phyloP scores from a whole-genome alignment of 345 rosid species.

The Acer campestre region DNA sequence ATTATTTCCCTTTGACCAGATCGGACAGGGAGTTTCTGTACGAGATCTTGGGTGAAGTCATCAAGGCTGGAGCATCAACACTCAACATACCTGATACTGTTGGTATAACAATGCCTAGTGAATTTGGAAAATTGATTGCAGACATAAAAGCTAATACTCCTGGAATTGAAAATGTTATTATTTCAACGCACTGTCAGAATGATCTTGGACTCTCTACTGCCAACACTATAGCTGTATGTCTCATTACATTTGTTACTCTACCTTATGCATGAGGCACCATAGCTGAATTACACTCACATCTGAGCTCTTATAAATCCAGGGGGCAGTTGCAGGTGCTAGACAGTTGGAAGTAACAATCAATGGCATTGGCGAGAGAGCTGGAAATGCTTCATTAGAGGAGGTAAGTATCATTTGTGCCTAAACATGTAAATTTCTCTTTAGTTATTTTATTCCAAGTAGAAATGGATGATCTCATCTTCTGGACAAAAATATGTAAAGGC shows the following conservation, averaged over 20 bases:
- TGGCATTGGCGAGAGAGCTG: conserved; percentile 99
- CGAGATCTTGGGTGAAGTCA: conserved; percentile 84
- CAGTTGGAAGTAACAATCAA: conserved; percentile 94
- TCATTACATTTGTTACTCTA: neutral
- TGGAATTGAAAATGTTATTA: conserved; percentile 81
- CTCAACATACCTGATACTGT: conserved; percentile 96
- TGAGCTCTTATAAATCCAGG: conserved; percentile 48
- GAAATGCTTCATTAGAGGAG: conserved; percentile 99
- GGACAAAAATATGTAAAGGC: neutral
- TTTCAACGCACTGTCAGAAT: conserved; percentile 97
- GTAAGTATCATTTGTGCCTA: conserved; percentile 31
- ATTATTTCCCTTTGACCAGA: conserved; percentile 35
- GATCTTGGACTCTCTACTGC: conserved; percentile 99
- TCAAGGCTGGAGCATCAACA: conserved; percentile 96
- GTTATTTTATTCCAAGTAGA: neutral
- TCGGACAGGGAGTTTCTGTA: conserved; percentile 85
- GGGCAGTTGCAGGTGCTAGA: conserved; percentile 89
- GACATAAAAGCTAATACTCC: conserved; percentile 88
- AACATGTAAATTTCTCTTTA: neutral
- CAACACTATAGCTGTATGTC: conserved; percentile 80
- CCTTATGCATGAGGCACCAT: neutral
- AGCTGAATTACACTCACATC: conserved; percentile 26
- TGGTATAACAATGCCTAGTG: conserved; percentile 75
- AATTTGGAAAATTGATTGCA: conserved; percentile 84
- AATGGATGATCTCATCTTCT: neutral